Percentiles rank a stretch among this genome's conserved stretches.
Evolutionary conservation across 352 stramenopile species (phyloP).

Genomic region (Globisporangium cederbergense): DNA sequence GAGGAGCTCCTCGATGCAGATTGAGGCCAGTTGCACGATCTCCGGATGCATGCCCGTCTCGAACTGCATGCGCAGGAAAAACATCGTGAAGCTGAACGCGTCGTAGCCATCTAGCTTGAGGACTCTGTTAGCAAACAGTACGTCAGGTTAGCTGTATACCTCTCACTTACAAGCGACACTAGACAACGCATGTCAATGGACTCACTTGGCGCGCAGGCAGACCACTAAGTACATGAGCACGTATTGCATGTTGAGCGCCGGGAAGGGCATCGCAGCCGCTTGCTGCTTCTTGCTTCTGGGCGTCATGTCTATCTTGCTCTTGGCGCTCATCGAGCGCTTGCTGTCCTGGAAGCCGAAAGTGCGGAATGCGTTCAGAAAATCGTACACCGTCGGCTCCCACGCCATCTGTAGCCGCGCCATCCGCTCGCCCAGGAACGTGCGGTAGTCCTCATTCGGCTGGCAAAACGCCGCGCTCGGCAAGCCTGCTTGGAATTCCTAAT

Average conservation of each 20-base stretch:
- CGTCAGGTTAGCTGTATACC: not conserved
- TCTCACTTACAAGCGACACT: slow-evolving; percentile 1
- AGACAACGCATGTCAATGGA: slow-evolving; percentile 4
- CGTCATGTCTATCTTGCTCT: slow-evolving; percentile 64
- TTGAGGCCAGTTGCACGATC: slow-evolving; percentile 72
- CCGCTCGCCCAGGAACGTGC: slow-evolving; percentile 26
- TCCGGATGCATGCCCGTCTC: slow-evolving; percentile 67
- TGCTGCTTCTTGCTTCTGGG: slow-evolving; percentile 22
- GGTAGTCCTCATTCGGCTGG: slow-evolving; percentile 52
- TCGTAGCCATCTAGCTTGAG: slow-evolving; percentile 70
- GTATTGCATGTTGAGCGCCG: slow-evolving; percentile 79
- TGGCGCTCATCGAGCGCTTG: slow-evolving; percentile 80
- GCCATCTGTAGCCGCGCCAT: slow-evolving; percentile 50
- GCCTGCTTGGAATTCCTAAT: slow-evolving; percentile 39
- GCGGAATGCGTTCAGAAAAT: slow-evolving; percentile 76
- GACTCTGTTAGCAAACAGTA: slow-evolving; percentile 15
- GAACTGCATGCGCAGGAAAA: slow-evolving; percentile 86
- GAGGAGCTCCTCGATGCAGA: slow-evolving; percentile 78
- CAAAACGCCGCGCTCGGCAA: slow-evolving; percentile 49
- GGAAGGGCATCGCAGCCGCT: slow-evolving; percentile 40
- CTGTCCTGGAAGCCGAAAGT: slow-evolving; percentile 79
- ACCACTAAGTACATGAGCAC: slow-evolving; percentile 76
- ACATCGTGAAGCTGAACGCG: slow-evolving; percentile 83
- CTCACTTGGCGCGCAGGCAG: slow-evolving; percentile 56
- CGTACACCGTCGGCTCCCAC: slow-evolving; percentile 67